Conservation (phyloP, 768 basidiomycete genomes). For the Plicaturopsis crispa region DNA sequence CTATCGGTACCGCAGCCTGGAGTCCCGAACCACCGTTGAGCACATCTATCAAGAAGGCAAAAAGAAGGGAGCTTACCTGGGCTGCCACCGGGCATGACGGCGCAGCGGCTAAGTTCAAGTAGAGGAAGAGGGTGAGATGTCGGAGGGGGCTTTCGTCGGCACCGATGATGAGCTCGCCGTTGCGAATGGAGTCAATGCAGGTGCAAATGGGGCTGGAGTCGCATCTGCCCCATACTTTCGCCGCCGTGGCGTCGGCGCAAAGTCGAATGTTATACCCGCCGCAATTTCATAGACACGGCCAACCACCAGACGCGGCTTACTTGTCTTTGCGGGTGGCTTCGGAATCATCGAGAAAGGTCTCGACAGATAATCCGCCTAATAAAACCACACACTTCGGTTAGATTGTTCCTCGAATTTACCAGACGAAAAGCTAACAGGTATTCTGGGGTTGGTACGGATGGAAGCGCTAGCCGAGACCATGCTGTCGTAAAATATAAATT, state of each 20-base stretch:
- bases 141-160: slow-evolving; percentile 11
- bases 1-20: slow-evolving; percentile 17
- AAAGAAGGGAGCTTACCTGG: too few species aligned
- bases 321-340: slow-evolving; percentile 19
- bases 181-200: slow-evolving; percentile 31
- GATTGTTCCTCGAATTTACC: slow-evolving; percentile 19
- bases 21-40: too few species aligned
- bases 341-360: slow-evolving; percentile 24
- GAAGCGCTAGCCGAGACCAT: slow-evolving; percentile 23
- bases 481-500: background rate
- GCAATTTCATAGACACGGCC: slow-evolving; percentile 44
- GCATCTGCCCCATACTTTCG: slow-evolving; percentile 32
- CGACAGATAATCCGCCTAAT: slow-evolving; percentile 30
- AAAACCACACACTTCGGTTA: slow-evolving; percentile 4
- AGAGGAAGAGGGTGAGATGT: slow-evolving; percentile 1
- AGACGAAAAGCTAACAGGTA: slow-evolving; percentile 22
- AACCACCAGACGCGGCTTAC: slow-evolving; percentile 28
- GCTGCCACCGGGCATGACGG: slow-evolving; percentile 24
- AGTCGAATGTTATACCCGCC: slow-evolving; percentile 21
- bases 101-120: slow-evolving; percentile 18
- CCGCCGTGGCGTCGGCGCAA: slow-evolving; percentile 18
- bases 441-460: slow-evolving; percentile 18
- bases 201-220: slow-evolving; percentile 34
- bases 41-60: too few species aligned
- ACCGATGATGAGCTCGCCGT: slow-evolving; percentile 28